Conservation (phyloP, 2,329 filamentous ascomycete species). For the Huntiella bhutanensis region DNA sequence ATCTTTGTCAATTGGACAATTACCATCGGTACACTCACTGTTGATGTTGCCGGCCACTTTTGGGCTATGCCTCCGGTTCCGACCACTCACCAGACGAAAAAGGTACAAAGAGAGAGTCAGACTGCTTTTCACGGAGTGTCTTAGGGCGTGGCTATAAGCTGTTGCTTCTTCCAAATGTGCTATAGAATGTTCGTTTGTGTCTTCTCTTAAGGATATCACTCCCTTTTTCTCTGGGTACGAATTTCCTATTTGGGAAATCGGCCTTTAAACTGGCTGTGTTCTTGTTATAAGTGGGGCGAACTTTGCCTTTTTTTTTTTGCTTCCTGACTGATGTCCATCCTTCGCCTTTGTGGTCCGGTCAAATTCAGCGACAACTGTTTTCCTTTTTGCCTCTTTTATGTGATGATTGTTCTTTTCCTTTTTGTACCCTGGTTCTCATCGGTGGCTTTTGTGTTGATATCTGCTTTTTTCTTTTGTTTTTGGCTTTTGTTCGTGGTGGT, state of each 20-base stretch:
- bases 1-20: constrained; percentile 1
- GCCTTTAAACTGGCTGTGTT: too few species aligned
- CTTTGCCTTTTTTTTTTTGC: background rate
- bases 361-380: background rate
- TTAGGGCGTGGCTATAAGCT: too few species aligned
- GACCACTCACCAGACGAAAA: constrained; percentile 6
- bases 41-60: background rate
- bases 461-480: background rate
- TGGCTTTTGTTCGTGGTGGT: background rate
- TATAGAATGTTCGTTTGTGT: too few species aligned
- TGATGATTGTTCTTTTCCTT: background rate
- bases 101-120: background rate
- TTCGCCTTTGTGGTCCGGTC: too few species aligned
- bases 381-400: background rate
- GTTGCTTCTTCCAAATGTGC: too few species aligned
- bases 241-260: background rate
- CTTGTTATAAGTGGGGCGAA: too few species aligned
- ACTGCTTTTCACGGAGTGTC: background rate
- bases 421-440: background rate
- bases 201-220: too few species aligned
- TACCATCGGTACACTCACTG: background rate
- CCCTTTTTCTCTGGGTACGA: too few species aligned
- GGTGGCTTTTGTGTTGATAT: background rate
- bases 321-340: too few species aligned
- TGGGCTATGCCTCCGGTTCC: background rate